Evolutionary conservation across 2,329 filamentous ascomycete genomes (phyloP), one percentile per base, ranked within the genome.

Genomic region (Leptographium galeiforme): DNA sequence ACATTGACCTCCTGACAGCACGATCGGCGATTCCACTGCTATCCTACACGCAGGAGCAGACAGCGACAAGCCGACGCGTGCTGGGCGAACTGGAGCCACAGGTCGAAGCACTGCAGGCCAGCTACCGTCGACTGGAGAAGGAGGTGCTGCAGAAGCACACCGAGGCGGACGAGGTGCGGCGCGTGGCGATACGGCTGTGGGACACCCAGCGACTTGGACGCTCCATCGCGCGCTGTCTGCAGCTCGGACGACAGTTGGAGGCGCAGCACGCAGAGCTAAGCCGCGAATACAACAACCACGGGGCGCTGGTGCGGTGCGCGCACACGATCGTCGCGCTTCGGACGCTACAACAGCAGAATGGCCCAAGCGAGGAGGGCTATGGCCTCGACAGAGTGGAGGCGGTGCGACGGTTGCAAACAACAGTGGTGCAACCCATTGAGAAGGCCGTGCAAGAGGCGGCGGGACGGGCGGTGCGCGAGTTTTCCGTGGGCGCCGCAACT

Each of bases 1-100:
- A 95, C 65, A 95, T 98, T 58, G 89, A 98, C 67, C 79, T 81
- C 4, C 77, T 97, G 43, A 94, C 91, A 7, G 93, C 89, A 2
- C 84, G 86, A 58, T 87, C 84, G 33, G 89, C 93, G 3, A 72
- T 91, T 0, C 87, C 89, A 0, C 75, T 98, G 33, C 77, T 98
- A 19, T 73, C 82, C 34, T 78, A 96, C 67, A 94, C 90, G 4
- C 76, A 82, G 56, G 72, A 79, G 45, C 87, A 93, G 66, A 86
- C 82, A 14, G 76, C 81, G 36, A 82, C 89, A 2, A 89, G 86
- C 59, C 75, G 77, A 51, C 76, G 75, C 52, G 85, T 97, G 58
- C 72, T 95, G 52, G 70, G 78, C 36, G 84, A 87, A 62, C 81
- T 96, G 40, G 87, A 94, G 60, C 75, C 79, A 8, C 90, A 96